These are phyloP conservation scores for Penicillium sp. DNA, from an alignment of 2,329 filamentous ascomycete species.

Conservation along the genomic window DNA sequence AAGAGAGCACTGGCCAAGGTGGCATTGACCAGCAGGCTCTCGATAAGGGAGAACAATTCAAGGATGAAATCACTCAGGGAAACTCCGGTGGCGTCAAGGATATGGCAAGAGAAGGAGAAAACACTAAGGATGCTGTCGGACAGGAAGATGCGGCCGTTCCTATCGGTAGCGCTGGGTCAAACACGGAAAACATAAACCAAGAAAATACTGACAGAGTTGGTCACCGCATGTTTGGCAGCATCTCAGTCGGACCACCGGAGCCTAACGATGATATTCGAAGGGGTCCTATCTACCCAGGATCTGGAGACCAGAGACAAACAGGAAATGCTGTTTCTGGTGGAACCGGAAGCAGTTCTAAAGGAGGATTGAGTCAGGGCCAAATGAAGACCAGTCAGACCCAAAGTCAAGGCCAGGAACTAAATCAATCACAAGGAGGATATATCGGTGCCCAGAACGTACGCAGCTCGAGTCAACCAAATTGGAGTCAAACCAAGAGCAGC, in stretches of 20 bases:
- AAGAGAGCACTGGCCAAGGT: constrained; percentile 9
- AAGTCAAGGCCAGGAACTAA: background rate
- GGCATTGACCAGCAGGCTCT: constrained; percentile 9
- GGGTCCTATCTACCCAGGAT: constrained; percentile 23
- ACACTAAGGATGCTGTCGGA: constrained; percentile 1
- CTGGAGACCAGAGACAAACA: constrained; percentile 10
- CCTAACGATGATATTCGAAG: constrained; percentile 26
- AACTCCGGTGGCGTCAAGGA: constrained; percentile 14
- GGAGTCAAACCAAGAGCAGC: background rate
- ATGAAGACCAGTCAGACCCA: background rate
- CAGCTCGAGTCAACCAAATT: background rate
- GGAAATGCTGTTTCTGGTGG: constrained; percentile 4
- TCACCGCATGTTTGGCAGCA: constrained; percentile 10
- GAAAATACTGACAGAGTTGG: constrained; percentile 12
- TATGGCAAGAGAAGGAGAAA: constrained; percentile 14
- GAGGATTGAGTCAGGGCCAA: background rate
- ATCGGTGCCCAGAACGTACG: background rate
- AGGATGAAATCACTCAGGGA: constrained; percentile 15
- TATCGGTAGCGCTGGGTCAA: constrained; percentile 6
- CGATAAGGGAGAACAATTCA: constrained; percentile 8
- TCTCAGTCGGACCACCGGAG: constrained; percentile 4
- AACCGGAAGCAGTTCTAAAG: constrained; percentile 9
- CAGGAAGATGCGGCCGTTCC: constrained; percentile 11
- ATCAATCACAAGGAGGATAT: background rate
- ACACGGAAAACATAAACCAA: constrained; percentile 10